phyloP scores from a whole-genome alignment of 179 eudicot genomes.

The Gypsophila paniculata region DNA sequence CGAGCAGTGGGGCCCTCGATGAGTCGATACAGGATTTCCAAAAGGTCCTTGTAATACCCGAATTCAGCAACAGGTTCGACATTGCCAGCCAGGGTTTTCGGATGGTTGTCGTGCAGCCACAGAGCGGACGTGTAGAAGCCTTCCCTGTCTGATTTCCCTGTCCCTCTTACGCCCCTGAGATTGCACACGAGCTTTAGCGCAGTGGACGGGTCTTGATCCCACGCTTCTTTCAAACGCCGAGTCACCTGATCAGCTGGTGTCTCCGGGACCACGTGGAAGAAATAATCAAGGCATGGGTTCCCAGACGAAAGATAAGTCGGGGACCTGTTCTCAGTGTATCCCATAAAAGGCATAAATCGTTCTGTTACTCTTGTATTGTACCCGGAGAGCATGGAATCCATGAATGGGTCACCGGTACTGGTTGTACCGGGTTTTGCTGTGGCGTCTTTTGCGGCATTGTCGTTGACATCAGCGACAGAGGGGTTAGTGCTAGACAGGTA shows the following conservation, averaged over 20 bases:
- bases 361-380: constrained; percentile 14
- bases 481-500: neutral
- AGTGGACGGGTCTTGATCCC: constrained; percentile 39
- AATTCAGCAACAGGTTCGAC: constrained; percentile 30
- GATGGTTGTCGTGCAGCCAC: constrained; percentile 45
- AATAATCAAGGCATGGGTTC: constrained; percentile 37
- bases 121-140: constrained; percentile 40
- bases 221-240: constrained; percentile 19
- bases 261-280: constrained; percentile 32
- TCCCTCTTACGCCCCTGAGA: constrained; percentile 44
- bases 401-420: constrained; percentile 9
- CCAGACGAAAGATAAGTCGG: constrained; percentile 30
- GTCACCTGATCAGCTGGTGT: constrained; percentile 23
- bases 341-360: constrained; percentile 7
- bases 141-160: constrained; percentile 47
- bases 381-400: constrained; percentile 11
- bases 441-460: neutral
- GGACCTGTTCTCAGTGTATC: constrained; percentile 30
- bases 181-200: constrained; percentile 46
- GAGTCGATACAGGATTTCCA: constrained; percentile 39
- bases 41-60: constrained; percentile 46
- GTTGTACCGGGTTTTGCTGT: too few relatives aligned
- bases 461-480: neutral
- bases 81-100: constrained; percentile 43
- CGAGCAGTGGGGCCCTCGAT: constrained; percentile 36